A percentile compares a stretch with the other conserved stretches of the same genome.
Conservation (phyloP, 495 filamentous ascomycete genomes). For the Aspergillus diversus region DNA sequence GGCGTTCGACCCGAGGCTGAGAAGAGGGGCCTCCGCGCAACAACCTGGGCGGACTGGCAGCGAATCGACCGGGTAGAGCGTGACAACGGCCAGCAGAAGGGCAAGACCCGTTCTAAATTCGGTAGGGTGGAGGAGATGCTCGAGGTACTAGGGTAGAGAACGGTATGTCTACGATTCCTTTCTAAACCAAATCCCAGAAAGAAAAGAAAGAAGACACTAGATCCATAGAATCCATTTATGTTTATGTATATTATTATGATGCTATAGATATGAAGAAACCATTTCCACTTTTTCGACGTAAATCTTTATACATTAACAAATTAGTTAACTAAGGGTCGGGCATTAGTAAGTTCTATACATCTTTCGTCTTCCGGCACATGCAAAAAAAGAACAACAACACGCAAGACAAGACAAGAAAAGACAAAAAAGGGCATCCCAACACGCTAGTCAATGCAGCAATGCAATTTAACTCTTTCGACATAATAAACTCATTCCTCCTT, state of each 20-base stretch:
- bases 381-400: neutral
- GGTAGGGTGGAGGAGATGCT: slow-evolving; percentile 79
- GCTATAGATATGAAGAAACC: neutral
- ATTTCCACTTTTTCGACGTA: too few relatives aligned
- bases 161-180: neutral
- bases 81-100: slow-evolving; percentile 61
- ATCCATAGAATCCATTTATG: neutral
- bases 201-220: too few relatives aligned
- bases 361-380: too few relatives aligned
- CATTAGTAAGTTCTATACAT: too few relatives aligned
- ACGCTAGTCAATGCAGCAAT: too few relatives aligned
- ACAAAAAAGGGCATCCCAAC: neutral
- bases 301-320: too few relatives aligned
- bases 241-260: neutral
- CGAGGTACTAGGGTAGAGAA: slow-evolving; percentile 42
- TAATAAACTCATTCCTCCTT: too few relatives aligned
- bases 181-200: neutral
- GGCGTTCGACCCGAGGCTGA: slow-evolving; percentile 61
- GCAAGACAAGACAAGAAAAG: neutral
- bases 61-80: slow-evolving; percentile 81
- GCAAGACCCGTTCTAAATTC: slow-evolving; percentile 89
- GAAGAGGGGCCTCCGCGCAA: slow-evolving; percentile 48
- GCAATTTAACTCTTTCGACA: too few relatives aligned
- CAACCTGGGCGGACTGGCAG: slow-evolving; percentile 83
- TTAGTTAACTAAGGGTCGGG: too few relatives aligned